A percentile compares a stretch with the other conserved stretches of the same genome.
These are phyloP conservation scores for Hygrophila difformis DNA, from an alignment of 257 asterid genomes.

Conservation along the genomic window DNA sequence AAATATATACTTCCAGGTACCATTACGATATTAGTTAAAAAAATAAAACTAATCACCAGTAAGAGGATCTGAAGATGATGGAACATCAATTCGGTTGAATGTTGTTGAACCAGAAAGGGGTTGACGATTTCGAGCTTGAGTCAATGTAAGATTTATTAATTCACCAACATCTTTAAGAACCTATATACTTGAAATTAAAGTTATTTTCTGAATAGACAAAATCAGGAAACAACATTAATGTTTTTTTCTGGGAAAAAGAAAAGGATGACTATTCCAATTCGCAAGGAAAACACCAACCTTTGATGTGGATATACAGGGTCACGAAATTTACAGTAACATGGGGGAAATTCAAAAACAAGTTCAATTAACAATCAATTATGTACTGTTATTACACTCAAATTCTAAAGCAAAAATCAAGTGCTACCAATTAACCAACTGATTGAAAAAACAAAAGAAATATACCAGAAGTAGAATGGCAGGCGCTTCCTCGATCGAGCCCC, in stretches of 20 bases:
- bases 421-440: too few species aligned
- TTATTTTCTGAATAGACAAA: constrained; percentile 11
- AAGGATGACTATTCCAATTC: neutral
- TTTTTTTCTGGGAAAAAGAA: constrained; percentile 1
- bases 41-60: constrained; percentile 40
- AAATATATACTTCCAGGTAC: constrained; percentile 3
- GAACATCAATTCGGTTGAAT: constrained; percentile 72
- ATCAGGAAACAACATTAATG: constrained; percentile 3
- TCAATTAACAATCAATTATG: too few species aligned
- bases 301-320: too few species aligned
- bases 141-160: constrained; percentile 52
- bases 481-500: too few species aligned
- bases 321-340: too few species aligned
- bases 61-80: too few species aligned
- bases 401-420: too few species aligned
- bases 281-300: constrained; percentile 37
- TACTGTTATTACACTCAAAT: too few species aligned
- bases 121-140: constrained; percentile 73
- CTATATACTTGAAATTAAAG: constrained; percentile 29
- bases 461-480: too few species aligned
- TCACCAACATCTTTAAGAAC: constrained; percentile 85
- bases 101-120: constrained; percentile 87
- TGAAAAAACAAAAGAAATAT: too few species aligned
- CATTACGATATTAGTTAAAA: neutral
- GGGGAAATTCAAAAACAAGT: too few species aligned